Percentiles rank a stretch among this genome's conserved stretches.
These are phyloP conservation scores for Amanita polypyramis DNA, from an alignment of 768 basidiomycete species.

Conservation along the genomic window DNA sequence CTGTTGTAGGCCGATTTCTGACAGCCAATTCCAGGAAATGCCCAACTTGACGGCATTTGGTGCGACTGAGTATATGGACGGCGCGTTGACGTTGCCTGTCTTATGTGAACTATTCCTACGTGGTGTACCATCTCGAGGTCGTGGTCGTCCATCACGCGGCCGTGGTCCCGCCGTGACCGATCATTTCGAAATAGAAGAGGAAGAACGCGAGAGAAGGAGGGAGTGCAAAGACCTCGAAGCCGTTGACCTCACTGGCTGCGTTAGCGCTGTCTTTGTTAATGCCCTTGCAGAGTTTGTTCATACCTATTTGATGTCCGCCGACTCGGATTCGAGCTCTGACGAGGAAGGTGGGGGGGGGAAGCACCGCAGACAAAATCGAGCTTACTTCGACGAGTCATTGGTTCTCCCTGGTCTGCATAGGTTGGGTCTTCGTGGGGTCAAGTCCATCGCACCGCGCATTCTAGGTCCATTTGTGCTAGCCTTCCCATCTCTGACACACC, in stretches of 20 bases:
- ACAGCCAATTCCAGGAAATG: slow-evolving; percentile 53
- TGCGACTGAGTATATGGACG: slow-evolving; percentile 99
- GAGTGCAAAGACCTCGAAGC: slow-evolving; percentile 78
- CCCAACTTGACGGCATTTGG: slow-evolving; percentile 82
- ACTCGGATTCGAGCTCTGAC: slow-evolving; percentile 28
- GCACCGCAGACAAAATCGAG: slow-evolving; percentile 22
- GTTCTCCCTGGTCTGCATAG: slow-evolving; percentile 63
- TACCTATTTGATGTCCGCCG: slow-evolving; percentile 39
- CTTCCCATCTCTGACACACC: slow-evolving; percentile 79
- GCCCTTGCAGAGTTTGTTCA: slow-evolving; percentile 78
- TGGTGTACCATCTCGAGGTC: slow-evolving; percentile 58
- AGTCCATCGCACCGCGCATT: slow-evolving; percentile 59
- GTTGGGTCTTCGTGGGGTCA: slow-evolving; percentile 74
- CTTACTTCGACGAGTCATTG: slow-evolving; percentile 38
- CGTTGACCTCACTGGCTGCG: slow-evolving; percentile 90
- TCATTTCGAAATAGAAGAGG: slow-evolving; percentile 52
- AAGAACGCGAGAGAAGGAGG: slow-evolving; percentile 63
- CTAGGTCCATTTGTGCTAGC: slow-evolving; percentile 68
- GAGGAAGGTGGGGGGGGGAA: slow-evolving; percentile 31
- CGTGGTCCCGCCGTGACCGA: slow-evolving; percentile 36
- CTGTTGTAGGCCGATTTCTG: slow-evolving; percentile 2
- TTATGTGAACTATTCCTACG: slow-evolving; percentile 87
- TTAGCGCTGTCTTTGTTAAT: slow-evolving; percentile 82
- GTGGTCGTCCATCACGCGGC: slow-evolving; percentile 59
- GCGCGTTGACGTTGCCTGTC: slow-evolving; percentile 75